Evolutionary conservation across 371 early-diverging fungal species (phyloP).

Genomic region (Mortierella sp.): DNA sequence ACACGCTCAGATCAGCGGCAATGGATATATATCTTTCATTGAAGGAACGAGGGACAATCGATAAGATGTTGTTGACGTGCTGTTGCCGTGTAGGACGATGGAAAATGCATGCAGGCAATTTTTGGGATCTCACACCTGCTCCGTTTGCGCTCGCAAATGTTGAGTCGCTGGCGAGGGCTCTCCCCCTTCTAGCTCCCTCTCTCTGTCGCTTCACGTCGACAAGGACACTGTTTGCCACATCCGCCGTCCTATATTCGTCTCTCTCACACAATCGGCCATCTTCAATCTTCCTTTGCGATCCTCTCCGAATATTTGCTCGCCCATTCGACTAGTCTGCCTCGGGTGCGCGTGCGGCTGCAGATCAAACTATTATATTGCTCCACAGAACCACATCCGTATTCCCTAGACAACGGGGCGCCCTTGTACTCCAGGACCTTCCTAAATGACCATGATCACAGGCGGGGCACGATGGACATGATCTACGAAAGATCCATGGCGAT

Average conservation of each 20-base stretch:
- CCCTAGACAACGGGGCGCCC: neutral
- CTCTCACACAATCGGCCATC: neutral
- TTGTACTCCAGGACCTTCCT: too few relatives aligned
- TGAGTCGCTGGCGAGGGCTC: neutral
- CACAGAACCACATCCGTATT: neutral
- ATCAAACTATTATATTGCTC: neutral
- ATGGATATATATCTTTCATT: too few relatives aligned
- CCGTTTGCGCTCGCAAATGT: slow-evolving; percentile 1
- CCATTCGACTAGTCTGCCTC: neutral
- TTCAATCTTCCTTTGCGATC: neutral
- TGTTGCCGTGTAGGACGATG: neutral
- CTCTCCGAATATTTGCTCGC: neutral
- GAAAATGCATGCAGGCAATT: neutral
- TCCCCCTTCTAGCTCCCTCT: neutral
- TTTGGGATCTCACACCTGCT: neutral
- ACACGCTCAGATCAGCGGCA: neutral
- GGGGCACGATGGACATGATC: too few relatives aligned
- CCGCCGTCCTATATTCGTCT: neutral
- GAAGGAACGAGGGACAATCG: too few relatives aligned
- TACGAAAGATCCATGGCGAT: too few relatives aligned
- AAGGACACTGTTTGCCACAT: neutral
- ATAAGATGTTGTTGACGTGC: neutral
- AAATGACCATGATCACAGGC: neutral
- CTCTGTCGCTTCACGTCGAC: neutral
- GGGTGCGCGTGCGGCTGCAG: neutral